Conservation (phyloP, 495 filamentous ascomycete genomes). For the Penicillium longicatenatum region DNA sequence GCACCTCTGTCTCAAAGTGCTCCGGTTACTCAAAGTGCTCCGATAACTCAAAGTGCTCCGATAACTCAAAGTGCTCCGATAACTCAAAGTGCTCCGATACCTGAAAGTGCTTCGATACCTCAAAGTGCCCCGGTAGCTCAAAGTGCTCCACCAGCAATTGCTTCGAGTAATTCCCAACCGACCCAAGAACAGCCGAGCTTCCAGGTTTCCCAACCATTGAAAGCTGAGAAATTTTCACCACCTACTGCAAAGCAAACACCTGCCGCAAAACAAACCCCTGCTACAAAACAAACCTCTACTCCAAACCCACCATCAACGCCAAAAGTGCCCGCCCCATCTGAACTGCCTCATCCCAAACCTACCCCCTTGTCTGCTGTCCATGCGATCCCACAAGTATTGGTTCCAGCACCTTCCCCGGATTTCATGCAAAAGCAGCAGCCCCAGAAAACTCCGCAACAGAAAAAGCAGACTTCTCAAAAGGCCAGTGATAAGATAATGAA, state of each 20-base stretch:
- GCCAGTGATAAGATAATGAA: slow-evolving; percentile 31
- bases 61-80: not conserved
- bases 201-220: slow-evolving; percentile 9
- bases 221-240: not conserved
- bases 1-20: slow-evolving; percentile 5
- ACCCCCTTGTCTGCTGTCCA: slow-evolving; percentile 24
- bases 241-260: not conserved
- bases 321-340: slow-evolving; percentile 2
- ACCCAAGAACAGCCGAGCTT: slow-evolving; percentile 10
- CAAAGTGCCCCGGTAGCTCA: slow-evolving; percentile 6
- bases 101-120: too few relatives aligned
- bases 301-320: slow-evolving; percentile 10
- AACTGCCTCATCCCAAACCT: slow-evolving; percentile 7
- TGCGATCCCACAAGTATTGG: slow-evolving; percentile 37
- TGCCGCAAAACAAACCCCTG: not conserved
- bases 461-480: slow-evolving; percentile 27
- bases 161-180: not conserved
- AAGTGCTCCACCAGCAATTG: slow-evolving; percentile 4
- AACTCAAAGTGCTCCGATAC: slow-evolving; percentile 11
- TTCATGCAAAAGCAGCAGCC: slow-evolving; percentile 19
- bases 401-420: slow-evolving; percentile 37
- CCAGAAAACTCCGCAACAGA: slow-evolving; percentile 31
- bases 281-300: not conserved
- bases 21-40: slow-evolving; percentile 2
- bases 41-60: not conserved